These are phyloP conservation scores for Gentiana straminea DNA, from an alignment of 257 asterid genomes.

Conservation along the genomic window DNA sequence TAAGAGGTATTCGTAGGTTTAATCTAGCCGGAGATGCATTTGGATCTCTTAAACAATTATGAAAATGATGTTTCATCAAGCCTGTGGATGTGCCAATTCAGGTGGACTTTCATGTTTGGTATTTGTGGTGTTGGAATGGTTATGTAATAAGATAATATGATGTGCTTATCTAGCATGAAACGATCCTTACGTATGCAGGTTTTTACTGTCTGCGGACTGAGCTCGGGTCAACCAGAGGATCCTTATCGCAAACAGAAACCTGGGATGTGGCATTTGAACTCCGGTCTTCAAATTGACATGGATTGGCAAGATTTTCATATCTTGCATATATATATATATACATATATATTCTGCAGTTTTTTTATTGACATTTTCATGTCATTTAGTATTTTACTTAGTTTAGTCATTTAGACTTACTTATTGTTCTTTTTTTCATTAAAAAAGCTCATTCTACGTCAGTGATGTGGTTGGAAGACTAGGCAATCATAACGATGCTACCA, in stretches of 20 bases:
- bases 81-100: conserved; percentile 79
- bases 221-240: conserved; percentile 45
- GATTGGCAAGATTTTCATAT: conserved; percentile 35
- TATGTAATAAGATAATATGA: too few species aligned
- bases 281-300: conserved; percentile 67
- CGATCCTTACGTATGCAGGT: conserved; percentile 44
- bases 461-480: conserved; percentile 93
- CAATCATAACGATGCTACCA: conserved; percentile 87
- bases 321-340: conserved; percentile 6
- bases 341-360: too few species aligned
- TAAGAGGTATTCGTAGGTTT: too few species aligned
- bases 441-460: conserved; percentile 91
- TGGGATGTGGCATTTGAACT: conserved; percentile 97
- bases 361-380: not conserved
- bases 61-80: conserved; percentile 74
- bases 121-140: too few species aligned
- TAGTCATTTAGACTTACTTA: not conserved
- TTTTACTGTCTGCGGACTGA: conserved; percentile 78
- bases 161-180: too few species aligned
- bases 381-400: too few species aligned
- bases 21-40: too few species aligned
- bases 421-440: conserved; percentile 10
- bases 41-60: too few species aligned
- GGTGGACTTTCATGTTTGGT: conserved; percentile 29
- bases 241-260: conserved; percentile 79